Conservation (phyloP, 2,329 filamentous ascomycete genomes). For the Ceratocystis eucalypticola region DNA sequence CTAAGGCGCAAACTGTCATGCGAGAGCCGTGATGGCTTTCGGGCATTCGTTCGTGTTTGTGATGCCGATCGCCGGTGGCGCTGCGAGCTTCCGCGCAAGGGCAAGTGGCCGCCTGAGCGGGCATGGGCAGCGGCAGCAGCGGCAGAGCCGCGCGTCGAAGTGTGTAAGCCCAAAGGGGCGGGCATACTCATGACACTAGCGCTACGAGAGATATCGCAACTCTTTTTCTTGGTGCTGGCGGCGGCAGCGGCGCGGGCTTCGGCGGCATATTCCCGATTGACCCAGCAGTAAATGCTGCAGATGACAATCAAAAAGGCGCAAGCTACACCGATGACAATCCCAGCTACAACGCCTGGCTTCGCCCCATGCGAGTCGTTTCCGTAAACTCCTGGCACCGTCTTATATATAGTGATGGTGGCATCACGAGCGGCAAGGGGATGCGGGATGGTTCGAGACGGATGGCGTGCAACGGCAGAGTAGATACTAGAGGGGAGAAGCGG, state of each 20-base stretch:
- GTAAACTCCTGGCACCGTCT: conserved; percentile 21
- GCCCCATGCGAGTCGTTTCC: conserved; percentile 11
- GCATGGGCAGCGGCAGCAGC: conserved; percentile 8
- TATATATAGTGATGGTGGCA: conserved; percentile 19
- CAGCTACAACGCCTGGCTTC: conserved; percentile 16
- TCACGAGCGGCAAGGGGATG: conserved; percentile 25
- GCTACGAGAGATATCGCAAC: neutral
- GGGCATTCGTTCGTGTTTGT: neutral
- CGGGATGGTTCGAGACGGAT: conserved; percentile 25
- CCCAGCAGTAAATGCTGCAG: conserved; percentile 18
- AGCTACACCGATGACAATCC: conserved; percentile 15
- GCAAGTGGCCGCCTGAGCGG: conserved; percentile 8
- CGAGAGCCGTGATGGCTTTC: conserved; percentile 6
- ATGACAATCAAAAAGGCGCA: conserved; percentile 17
- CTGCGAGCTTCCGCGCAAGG: neutral
- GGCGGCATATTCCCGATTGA: conserved; percentile 15
- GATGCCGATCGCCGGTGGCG: conserved; percentile 3
- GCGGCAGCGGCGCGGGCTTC: conserved; percentile 5
- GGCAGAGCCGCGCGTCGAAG: neutral
- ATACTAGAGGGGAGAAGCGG: neutral
- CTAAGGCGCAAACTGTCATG: neutral
- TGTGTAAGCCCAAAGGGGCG: neutral
- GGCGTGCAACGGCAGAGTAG: neutral
- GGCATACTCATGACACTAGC: conserved; percentile 16
- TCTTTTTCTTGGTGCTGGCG: neutral